Evolutionary conservation across 768 basidiomycete species (phyloP), one percentile per base, ranked within the genome.

Genomic region (Russula foetens): DNA sequence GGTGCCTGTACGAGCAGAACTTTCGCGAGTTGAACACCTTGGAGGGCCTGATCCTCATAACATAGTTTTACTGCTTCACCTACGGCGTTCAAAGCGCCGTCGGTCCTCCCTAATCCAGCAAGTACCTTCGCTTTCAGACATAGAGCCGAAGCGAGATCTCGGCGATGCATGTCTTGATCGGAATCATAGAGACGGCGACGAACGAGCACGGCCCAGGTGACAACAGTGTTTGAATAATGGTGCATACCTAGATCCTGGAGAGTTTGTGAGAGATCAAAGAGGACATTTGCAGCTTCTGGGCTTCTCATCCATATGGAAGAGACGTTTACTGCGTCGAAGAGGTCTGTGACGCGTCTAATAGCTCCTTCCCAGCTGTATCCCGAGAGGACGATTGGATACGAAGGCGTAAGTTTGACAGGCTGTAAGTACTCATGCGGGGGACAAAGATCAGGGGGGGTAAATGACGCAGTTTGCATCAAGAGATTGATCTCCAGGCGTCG

Each of bases 241-340:
- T 62, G 56, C 61, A 62, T 62, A 28, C 61, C 39, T 23, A 62
- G 38, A 52, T 62, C 61, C 38, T 58, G 51, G 19, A 62, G 51
- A 14, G 46, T 28, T 28, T 53, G 61, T n/a, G 61, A 46, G 29
- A 62, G 61, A 15, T 62, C 56, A 48, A 62, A 47, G 3, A 62
- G 56, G 11, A 28, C 24, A 45, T 29, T 53, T 26, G 61, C 56
- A 5, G 51, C 51, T 47, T 62, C 50, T 15, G 52, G 50, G 45
- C 51, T 53, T n/a, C 51, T 38, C 9, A 8, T 48, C n/a, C 43
- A 38, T 56, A 58, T 17, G 15, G 39, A 41, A 12, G 61, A 47
- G 24, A 21, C 15, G 23, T 58, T 51, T 38, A 62, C 23, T 28
- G 50, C 52, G 31, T 58, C 9, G 56, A 62, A 48, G 28, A 58